Evolutionary conservation across 2,329 filamentous ascomycete genomes (phyloP), one percentile per base, ranked within the genome.

Genomic region (Orbilia brochopaga): DNA sequence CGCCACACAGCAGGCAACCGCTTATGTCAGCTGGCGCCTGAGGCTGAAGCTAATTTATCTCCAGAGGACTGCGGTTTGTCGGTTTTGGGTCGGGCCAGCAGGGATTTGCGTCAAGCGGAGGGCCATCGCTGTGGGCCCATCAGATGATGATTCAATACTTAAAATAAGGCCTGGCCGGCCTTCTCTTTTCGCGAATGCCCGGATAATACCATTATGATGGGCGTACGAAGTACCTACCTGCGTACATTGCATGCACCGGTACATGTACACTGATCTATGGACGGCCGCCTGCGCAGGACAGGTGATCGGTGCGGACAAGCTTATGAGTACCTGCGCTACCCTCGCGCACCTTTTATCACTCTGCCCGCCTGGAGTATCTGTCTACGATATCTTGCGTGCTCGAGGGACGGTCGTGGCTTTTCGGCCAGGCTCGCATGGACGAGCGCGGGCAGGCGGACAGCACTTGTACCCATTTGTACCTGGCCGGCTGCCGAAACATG

Each of bases 401-500:
- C n/a, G n/a, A n/a, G n/a, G n/a, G n/a, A n/a, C n/a, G n/a, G 8
- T 32, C 27, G 27, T 3, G 27, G 27, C 32, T 37, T 53, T 61
- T 60, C 17, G 32, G 46, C 44, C 56, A 51, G 50, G 54, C 40
- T 58, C 53, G 61, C 53, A 44, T 58, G 53, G 17, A 30, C 53
- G 44, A 57, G 37, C 21, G 21, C 48, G 52, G 52, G 30, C 48
- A 58, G 58, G 44, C 37, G 37, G 37, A 42, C n/a, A 4, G n/a
- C 13, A 42, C 37, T 42, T 42, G 37, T 42, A 42, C 37, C 44
- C 44, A 54, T 52, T 35, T 44, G 62, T 66, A 59, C 62, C 55
- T 66, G 62, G 48, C 15, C 44, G 54, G 51, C 60, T 63, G 30
- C 52, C 51, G 56, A 65, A 65, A 65, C 61, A 57, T 65, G 61